Conservation (phyloP, 768 basidiomycete species). For the Boletus reticulatus region DNA sequence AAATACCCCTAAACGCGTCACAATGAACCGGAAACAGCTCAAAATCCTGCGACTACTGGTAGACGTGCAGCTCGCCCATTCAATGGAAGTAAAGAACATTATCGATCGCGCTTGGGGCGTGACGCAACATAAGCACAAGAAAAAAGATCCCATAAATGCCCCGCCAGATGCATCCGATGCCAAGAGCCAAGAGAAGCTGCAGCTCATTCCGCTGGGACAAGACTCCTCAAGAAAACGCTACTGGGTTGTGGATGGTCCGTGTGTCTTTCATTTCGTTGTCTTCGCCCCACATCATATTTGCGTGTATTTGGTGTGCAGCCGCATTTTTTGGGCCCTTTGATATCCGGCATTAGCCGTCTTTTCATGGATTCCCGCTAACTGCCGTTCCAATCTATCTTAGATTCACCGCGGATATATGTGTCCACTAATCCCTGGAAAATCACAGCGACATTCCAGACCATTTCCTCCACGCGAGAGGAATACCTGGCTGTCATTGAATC, state of each 20-base stretch:
- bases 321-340: conserved; percentile 43
- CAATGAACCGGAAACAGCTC: conserved; percentile 48
- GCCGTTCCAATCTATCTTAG: conserved; percentile 43
- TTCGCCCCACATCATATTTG: conserved; percentile 53
- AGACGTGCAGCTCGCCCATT: conserved; percentile 76
- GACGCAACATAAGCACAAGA: conserved; percentile 81
- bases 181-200: conserved; percentile 62
- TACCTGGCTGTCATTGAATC: conserved; percentile 63
- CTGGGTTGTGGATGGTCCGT: conserved; percentile 90
- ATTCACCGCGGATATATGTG: conserved; percentile 79
- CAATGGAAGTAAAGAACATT: conserved; percentile 60
- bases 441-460: conserved; percentile 68
- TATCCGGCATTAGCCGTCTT: conserved; percentile 37
- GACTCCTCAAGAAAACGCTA: conserved; percentile 75
- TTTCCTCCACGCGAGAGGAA: conserved; percentile 71
- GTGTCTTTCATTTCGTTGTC: conserved; percentile 38
- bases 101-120: conserved; percentile 90
- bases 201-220: conserved; percentile 72
- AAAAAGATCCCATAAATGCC: conserved; percentile 57
- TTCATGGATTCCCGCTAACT: conserved; percentile 34
- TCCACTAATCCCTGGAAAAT: conserved; percentile 93
- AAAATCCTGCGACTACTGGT: conserved; percentile 81
- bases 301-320: conserved; percentile 62
- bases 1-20: conserved; percentile 31
- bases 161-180: conserved; percentile 60